Base-by-base conservation (phyloP, 106 monocot genomes). In the Ottelia alismoides region DNA sequence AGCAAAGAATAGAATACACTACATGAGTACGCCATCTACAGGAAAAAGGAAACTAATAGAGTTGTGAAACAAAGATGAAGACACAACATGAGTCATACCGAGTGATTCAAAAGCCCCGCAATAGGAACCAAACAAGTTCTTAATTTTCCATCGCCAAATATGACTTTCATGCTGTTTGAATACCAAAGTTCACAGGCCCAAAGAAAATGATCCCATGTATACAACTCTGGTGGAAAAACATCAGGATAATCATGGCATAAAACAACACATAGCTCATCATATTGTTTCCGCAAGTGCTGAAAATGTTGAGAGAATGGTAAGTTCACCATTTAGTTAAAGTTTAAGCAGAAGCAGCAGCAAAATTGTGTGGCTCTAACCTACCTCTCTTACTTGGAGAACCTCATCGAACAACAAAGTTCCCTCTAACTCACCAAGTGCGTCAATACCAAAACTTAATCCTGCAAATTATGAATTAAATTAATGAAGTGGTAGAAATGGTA, bases 151-250 rank as follows among this genome's bases (percentile, higher is more conserved):
- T 89, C 85, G 66, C 72, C 46, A 30, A 76, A 82, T n/a, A 79
- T 47, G 47, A 98, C 71, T 60, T 85, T 98, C 89, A 98, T 89
- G 63, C 96, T 57, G 35, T 98, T 89, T 28, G 96, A 98, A 68
- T 98, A 98, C 81, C 84, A 98, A 2, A 89, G 74, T 61, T 98
- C 96, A 74, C 96, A 98, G 56, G 96, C 89, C 96, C 89, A 98
- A 27, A 98, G 66, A 64, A 72, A 98, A 1, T 60, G 47, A 27
- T 89, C 85, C 89, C 89, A 98, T 28, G 89, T 74, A 55, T 74
- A 98, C 17, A 82, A 17, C 50, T 89, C 82, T 24, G 73, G 59
- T 65, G 60, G 31, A 58, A 98, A 98, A 27, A 89, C 66, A 43
- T 74, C 49, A 11, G 96, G 89, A 65, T 82, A 48, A 43, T 74